Conservation (phyloP, 2,329 filamentous ascomycete species). For the Massarina eburnea region DNA sequence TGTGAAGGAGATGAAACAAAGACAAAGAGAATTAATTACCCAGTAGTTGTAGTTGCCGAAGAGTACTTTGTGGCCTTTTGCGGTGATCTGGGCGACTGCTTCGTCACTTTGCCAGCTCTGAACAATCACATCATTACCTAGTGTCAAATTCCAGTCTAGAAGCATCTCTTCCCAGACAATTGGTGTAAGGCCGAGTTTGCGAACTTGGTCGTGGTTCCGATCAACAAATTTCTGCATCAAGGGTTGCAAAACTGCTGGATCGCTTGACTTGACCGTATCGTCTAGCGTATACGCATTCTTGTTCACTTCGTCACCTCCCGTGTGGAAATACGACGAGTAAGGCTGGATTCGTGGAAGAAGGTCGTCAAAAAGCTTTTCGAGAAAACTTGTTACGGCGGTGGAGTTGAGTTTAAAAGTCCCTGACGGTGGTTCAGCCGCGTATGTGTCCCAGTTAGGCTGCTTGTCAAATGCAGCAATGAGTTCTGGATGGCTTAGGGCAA, state of each 20-base stretch:
- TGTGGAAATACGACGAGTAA: constrained; percentile 77
- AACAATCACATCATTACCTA: constrained; percentile 71
- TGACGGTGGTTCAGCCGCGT: constrained; percentile 57
- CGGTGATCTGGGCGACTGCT: constrained; percentile 62
- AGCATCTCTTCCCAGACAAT: constrained; percentile 90
- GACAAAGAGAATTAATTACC: constrained; percentile 47
- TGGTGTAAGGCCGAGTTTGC: constrained; percentile 66
- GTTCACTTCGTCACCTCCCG: constrained; percentile 86
- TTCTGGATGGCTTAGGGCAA: constrained; percentile 68
- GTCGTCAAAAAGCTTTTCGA: constrained; percentile 73
- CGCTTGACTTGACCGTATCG: constrained; percentile 66
- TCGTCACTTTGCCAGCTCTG: constrained; percentile 74
- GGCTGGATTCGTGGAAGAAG: constrained; percentile 63
- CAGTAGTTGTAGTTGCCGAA: constrained; percentile 77
- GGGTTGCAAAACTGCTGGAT: constrained; percentile 66
- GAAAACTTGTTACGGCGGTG: constrained; percentile 67
- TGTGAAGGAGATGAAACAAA: not conserved
- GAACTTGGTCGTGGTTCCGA: constrained; percentile 66
- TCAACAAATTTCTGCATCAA: constrained; percentile 78
- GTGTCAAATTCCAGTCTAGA: constrained; percentile 72
- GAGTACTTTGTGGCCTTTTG: constrained; percentile 69
- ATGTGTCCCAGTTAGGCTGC: constrained; percentile 56
- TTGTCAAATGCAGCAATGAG: constrained; percentile 66
- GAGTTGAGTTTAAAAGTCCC: constrained; percentile 76
- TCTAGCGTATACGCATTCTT: constrained; percentile 73